These are phyloP conservation scores for Fusarium foetens DNA, from an alignment of 2,329 filamentous ascomycete genomes.

Conservation along the genomic window DNA sequence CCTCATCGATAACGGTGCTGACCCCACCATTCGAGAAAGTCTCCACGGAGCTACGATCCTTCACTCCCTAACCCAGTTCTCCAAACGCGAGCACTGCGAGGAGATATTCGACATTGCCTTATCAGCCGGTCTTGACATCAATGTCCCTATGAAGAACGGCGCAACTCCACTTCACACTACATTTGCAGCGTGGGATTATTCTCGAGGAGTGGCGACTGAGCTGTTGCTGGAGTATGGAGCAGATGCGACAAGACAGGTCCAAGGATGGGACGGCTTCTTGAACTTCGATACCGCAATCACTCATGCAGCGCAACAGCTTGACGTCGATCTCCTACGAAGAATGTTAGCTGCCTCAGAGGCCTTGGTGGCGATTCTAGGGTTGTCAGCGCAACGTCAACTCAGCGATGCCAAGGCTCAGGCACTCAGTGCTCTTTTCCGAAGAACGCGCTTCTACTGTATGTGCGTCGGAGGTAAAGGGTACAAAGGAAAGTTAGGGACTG, in stretches of 20 bases:
- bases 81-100: background rate
- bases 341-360: background rate
- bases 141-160: background rate
- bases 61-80: background rate
- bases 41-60: background rate
- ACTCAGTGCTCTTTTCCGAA: fast-evolving
- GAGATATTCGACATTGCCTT: background rate
- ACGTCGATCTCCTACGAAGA: background rate
- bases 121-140: background rate
- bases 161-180: background rate
- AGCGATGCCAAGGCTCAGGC: background rate
- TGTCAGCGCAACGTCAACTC: background rate
- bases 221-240: background rate
- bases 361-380: fast-evolving
- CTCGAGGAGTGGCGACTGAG: background rate
- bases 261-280: background rate
- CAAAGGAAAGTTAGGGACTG: background rate
- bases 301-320: background rate
- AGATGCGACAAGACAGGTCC: background rate
- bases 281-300: background rate
- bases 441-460: background rate
- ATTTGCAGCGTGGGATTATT: background rate
- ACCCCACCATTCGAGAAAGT: background rate
- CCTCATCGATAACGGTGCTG: background rate
- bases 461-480: background rate